Percentiles rank a stretch among this genome's conserved stretches.
These are phyloP conservation scores for Chlamydomonas asymmetrica DNA, from an alignment of 139 green algal genomes.

Conservation along the genomic window DNA sequence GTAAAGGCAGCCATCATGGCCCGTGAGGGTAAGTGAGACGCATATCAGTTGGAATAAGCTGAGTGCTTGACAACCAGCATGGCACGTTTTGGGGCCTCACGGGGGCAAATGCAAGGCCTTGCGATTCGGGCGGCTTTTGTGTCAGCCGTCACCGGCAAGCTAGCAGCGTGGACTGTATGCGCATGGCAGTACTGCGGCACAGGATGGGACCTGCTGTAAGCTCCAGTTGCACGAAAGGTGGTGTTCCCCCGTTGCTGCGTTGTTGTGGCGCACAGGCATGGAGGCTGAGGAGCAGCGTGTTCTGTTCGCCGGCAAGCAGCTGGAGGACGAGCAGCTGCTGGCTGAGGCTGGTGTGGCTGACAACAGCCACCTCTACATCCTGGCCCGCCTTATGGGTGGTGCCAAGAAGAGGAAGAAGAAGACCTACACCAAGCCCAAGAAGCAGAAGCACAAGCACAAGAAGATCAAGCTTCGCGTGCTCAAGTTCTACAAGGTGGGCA, in stretches of 20 bases:
- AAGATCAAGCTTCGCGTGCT: conserved; percentile 92
- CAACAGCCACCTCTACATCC: conserved; percentile 78
- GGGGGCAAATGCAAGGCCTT: no score
- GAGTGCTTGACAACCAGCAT: no score
- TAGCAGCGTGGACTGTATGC: no score
- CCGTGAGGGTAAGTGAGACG: conserved; percentile 71
- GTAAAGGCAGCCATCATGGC: conserved; percentile 77
- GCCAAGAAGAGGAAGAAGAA: conserved; percentile 99
- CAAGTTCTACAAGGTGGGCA: conserved; percentile 75
- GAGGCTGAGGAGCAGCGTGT: conserved; percentile 72
- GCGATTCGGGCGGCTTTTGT: no score
- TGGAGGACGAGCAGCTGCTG: conserved; percentile 74
- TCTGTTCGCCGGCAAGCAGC: conserved; percentile 80
- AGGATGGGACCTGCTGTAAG: no score
- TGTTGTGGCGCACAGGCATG: conserved; percentile 58
- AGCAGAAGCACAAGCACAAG: conserved; percentile 99
- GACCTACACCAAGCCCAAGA: conserved; percentile 99
- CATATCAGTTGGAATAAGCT: no score
- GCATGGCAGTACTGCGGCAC: no score
- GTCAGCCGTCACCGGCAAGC: no score
- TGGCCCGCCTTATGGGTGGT: conserved; percentile 91
- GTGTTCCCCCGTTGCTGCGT: neutral
- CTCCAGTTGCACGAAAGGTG: neutral
- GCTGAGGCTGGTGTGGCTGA: conserved; percentile 76
- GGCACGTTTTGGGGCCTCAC: no score